These are phyloP conservation scores for Trypanosoma caninum DNA, from an alignment of 208 protist genomes.

Conservation along the genomic window DNA sequence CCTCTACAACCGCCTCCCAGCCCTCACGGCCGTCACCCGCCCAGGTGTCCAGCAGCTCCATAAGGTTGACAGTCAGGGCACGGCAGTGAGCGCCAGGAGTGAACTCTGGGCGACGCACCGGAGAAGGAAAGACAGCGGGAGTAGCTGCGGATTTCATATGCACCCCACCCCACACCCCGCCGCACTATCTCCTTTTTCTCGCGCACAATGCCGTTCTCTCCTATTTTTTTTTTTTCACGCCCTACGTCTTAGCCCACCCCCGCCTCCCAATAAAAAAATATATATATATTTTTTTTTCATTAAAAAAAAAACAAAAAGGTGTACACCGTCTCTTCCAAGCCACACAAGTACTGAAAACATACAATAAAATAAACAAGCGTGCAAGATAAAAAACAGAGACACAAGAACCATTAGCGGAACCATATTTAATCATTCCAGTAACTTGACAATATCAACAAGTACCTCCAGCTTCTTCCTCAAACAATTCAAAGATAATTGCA, in stretches of 20 bases:
- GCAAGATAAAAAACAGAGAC: no score
- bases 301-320: conserved; percentile 7
- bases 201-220: neutral
- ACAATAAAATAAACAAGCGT: neutral
- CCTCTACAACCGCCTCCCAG: neutral
- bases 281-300: no score
- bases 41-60: conserved; percentile 11
- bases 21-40: neutral
- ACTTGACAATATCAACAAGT: no score
- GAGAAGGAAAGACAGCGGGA: conserved; percentile 4
- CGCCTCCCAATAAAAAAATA: neutral
- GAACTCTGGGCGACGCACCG: neutral
- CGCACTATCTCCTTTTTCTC: neutral
- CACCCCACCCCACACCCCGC: neutral
- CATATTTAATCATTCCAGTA: no score
- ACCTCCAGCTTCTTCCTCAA: no score
- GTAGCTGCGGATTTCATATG: conserved; percentile 1
- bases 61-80: conserved; percentile 18
- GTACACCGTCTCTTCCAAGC: no score
- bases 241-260: neutral
- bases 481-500: no score
- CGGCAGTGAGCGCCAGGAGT: conserved; percentile 2
- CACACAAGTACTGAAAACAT: no score
- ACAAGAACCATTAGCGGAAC: no score
- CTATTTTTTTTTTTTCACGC: neutral